Evolutionary conservation across 208 protist genomes (phyloP), one percentile per base, ranked within the genome.

Genomic region (Acanthamoeba lenticulata): DNA sequence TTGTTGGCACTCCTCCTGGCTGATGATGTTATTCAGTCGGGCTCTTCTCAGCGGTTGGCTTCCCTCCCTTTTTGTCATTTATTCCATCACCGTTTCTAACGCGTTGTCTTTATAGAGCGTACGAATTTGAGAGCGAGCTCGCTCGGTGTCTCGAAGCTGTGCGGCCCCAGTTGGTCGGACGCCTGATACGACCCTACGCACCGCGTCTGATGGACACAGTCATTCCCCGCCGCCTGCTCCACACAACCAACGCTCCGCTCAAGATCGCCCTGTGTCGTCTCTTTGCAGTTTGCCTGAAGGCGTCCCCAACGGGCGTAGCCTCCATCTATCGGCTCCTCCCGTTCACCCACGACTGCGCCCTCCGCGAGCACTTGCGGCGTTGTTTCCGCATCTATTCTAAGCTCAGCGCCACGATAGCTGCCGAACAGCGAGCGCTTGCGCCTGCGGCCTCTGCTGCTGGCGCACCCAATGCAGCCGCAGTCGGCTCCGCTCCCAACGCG

Each of bases 331-430:
- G 57, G 21, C 77, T 86, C 44, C 45, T 86, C 5, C 77, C 77
- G 1, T 86, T 86, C 77, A 57, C 57, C n/a, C 77, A 86, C 77
- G 44, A 86, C 27, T 86, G 77, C 44, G 13, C 77, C 2, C 1
- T 86, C 0, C 77, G 77, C 11, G 77, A 86, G 44, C 77, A 86
- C 44, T 32, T 86, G 27, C 45, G 44, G 4, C 38, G 45, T 3
- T 86, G 77, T n/a, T 86, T 86, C 29, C 77, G 77, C 15, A 86
- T 86, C n/a, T 86, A 60, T 24, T 38, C 77, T n/a, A 86, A 86
- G 44, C n/a, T 13, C 4, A 27, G 29, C 9, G 77, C 77, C 24
- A 13, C 45, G 2, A 36, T 19, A 24, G 17, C 45, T 44, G 24
- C 24, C 27, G 42, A 60, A 9, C 77, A 86, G n/a, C 0, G n/a